Evolutionary conservation across 2,329 filamentous ascomycete species (phyloP).

Genomic region (Stachybotrys elegans): DNA sequence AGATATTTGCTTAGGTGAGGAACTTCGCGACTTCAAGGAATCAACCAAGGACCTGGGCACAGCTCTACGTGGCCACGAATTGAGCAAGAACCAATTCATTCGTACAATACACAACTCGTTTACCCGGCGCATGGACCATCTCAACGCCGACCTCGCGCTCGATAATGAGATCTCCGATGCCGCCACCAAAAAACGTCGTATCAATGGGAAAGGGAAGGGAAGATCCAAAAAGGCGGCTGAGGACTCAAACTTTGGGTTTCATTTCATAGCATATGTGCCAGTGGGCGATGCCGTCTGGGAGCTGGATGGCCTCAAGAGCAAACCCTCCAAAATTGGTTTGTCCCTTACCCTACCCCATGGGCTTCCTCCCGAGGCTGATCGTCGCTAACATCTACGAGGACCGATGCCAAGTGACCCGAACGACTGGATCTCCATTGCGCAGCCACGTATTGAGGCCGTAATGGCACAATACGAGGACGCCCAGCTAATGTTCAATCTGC

Average conservation of each 20-base stretch:
- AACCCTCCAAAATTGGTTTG: slow-evolving; percentile 46
- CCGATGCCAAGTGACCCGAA: slow-evolving; percentile 12
- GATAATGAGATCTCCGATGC: slow-evolving; percentile 46
- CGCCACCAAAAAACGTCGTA: slow-evolving; percentile 25
- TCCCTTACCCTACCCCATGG: no score
- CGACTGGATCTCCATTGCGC: slow-evolving; percentile 64
- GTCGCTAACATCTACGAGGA: slow-evolving; percentile 4
- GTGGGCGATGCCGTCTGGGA: slow-evolving; percentile 74
- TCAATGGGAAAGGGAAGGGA: slow-evolving; percentile 32
- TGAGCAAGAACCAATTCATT: slow-evolving; percentile 71
- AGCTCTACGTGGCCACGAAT: slow-evolving; percentile 67
- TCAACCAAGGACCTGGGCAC: slow-evolving; percentile 65
- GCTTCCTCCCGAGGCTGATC: background rate
- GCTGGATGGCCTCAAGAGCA: slow-evolving; percentile 75
- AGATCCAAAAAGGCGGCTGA: slow-evolving; percentile 19
- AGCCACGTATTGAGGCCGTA: slow-evolving; percentile 58
- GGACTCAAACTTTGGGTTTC: slow-evolving; percentile 59
- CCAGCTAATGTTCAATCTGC: slow-evolving; percentile 69
- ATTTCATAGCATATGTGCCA: slow-evolving; percentile 88
- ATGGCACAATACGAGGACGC: slow-evolving; percentile 64
- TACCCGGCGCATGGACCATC: slow-evolving; percentile 70
- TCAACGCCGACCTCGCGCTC: slow-evolving; percentile 64
- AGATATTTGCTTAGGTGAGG: slow-evolving; percentile 61
- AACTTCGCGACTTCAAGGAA: slow-evolving; percentile 67
- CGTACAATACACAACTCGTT: slow-evolving; percentile 85